Evolutionary conservation across 2,329 filamentous ascomycete species (phyloP).

Genomic region (Nakataea oryzae): DNA sequence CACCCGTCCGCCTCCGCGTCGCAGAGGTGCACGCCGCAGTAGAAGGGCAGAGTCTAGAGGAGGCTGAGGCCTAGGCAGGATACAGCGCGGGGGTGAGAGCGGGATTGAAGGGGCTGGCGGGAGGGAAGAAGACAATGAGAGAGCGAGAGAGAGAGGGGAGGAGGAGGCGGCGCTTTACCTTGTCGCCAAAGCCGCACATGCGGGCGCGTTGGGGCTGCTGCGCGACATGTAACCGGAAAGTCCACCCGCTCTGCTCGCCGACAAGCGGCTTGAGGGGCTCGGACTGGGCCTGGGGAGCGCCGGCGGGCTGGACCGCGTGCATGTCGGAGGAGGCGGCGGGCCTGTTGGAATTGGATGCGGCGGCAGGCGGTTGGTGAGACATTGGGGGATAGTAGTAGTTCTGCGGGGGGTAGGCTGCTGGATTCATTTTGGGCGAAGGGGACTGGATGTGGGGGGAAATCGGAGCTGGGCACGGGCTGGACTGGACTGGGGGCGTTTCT

Average conservation of each 20-base stretch:
- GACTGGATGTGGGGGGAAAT: background rate
- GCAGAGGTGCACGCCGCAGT: background rate
- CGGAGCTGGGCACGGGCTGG: background rate
- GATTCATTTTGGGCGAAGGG: background rate
- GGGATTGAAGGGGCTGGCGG: too few species aligned
- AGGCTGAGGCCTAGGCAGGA: background rate
- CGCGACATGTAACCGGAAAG: slow-evolving; percentile 46
- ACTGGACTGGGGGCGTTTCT: background rate
- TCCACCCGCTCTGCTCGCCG: slow-evolving; percentile 10
- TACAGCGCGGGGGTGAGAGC: too few species aligned
- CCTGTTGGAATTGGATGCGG: background rate
- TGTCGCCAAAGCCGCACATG: slow-evolving; percentile 99
- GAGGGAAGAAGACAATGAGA: background rate
- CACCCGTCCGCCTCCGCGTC: background rate
- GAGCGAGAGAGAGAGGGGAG: slow-evolving; percentile 3
- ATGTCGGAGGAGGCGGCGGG: background rate
- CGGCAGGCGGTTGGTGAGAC: background rate
- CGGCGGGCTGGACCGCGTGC: background rate
- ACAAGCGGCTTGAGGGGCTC: slow-evolving; percentile 10
- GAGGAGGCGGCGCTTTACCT: slow-evolving; percentile 58
- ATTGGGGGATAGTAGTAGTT: background rate
- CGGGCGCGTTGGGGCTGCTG: slow-evolving; percentile 89
- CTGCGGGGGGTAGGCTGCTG: background rate
- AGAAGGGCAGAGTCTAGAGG: background rate
- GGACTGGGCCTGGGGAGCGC: background rate